Base-by-base conservation (phyloP, 2,329 filamentous ascomycete genomes). In the Clonostachys rosea region DNA sequence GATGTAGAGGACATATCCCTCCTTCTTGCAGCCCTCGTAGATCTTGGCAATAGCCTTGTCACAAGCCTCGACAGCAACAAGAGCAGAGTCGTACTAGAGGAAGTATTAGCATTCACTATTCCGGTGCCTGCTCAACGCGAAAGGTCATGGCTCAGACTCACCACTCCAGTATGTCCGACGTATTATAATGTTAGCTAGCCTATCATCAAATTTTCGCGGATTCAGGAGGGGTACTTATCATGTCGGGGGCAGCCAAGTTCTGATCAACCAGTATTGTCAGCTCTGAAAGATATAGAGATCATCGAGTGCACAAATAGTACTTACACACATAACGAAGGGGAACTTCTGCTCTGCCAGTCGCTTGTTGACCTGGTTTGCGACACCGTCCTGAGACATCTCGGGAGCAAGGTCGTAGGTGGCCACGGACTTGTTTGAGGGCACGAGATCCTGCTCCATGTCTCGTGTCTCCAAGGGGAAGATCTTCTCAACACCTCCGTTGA, bases 201-300 rank as follows among this genome's bases (percentile, higher is more conserved):
- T 39, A 18, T 39, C 36, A 43, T 33, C 16, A 17, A 37, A 14
- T 13, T 17, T 24, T 12, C n/a, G 41, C 11, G 16, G 24, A 30
- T 30, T 8, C 9, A 33, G 24, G 17, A 18, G 37, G 20, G 34
- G 11, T 16, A 47, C 46, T 47, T 47, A 47, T 47, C 94, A 99
- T 99, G 74, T 99, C 94, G 16, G 94, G 94, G 40, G 94, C 94
- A 40, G 94, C 94, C 71, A 99, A 97, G 83, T 99, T 99, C 84
- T 97, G 45, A 7, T 30, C 24, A 10, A 30, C 24, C 24, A 30
- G 24, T 30, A 36, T n/a, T 11, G 12, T 11, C n/a, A 37, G 8
- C 11, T 37, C 34, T 18, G 30, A n/a, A 45, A 42, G n/a, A 13
- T 3, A 42, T 16, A 20, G 12, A 14, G 24, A 42, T 16, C 16